Base-by-base conservation (phyloP, 2,329 filamentous ascomycete species). In the Penicillium sp. region DNA sequence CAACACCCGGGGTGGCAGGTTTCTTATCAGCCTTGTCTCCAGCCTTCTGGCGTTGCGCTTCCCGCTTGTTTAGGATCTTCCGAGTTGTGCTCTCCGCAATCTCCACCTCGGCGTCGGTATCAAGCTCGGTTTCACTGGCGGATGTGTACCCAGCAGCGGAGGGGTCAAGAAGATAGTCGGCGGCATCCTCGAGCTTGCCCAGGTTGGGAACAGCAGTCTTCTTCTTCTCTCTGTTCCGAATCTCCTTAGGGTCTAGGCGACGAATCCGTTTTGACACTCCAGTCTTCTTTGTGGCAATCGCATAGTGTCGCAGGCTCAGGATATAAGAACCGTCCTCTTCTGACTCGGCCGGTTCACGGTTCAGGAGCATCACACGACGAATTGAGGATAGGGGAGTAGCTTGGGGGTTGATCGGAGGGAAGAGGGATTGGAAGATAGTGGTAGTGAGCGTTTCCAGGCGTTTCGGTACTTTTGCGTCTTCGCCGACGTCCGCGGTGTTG, bases 81-180 rank as follows among this genome's bases (percentile, higher is more conserved):
- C 49, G 85, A 75, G 51, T 79, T 58, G 61, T 78, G 54, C 68
- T 73, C 78, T 82, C 76, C 79, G 83, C 71, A 18, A 99, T 85
- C 69, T 99, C 94, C 9, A 99, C 90, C 73, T 99, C 94, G 36
- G 91, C 92, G 67, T 99, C 94, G 0, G 93, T 97, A 57, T 97
- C 94, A 20, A 89, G 78, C 68, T 99, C 94, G 33, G 90, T 96
- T 50, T 95, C 94, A 58, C 90, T 96, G 51, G 94, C 93, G 4
- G 90, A 94, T 62, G 92, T 89, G 73, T 97, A 99, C 3, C 93
- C 91, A 33, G 90, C 90, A 2, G 86, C 87, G 5, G 80, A 77
- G 0, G 84, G 84, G 49, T 95, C 91, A 30, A 96, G 87, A 73
- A 99, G 87, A 70, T 92, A 99, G 69, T 99, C 94, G 8, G 93